Evolutionary conservation across 1,284 basidiomycete genomes (phyloP), one percentile per base, ranked within the genome.

Genomic region (Microbotryum saponariae): DNA sequence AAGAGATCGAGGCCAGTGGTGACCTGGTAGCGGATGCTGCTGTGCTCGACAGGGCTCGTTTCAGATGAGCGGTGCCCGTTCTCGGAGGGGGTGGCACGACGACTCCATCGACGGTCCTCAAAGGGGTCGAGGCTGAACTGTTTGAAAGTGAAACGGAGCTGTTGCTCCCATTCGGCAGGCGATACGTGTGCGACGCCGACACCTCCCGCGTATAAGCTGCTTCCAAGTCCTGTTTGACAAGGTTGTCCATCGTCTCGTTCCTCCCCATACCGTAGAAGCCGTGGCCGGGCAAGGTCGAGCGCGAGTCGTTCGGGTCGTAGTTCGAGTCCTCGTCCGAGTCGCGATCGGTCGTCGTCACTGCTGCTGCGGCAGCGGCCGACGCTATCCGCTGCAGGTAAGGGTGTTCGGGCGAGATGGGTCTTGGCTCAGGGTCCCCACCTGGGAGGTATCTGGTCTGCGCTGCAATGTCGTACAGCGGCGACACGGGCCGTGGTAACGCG

Each of bases 201-300:
- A 42, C 37, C 37, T 42, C 37, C 37, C 37, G 12, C 37, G 37
- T 6, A 42, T 42, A 42, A 42, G 47, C 50, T 25, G 51, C 21
- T 50, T 29, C 42, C 23, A 48, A 56, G 42, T 44, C 37, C 42
- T 21, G n/a, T 25, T 56, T 23, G 25, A 29, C 23, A 21, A 56
- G 7, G 20, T 56, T 72, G 33, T 76, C 75, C 70, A 77, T 74
- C 29, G 74, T 74, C 20, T 74, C 73, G 64, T 75, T 75, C 25
- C 69, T 63, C 9, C 73, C 74, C 12, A 69, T 37, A 10, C 58
- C 68, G 51, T 73, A 76, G 58, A 75, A 75, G 44, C 58, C 63
- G 12, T 51, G 55, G 20, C 56, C 54, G 20, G 51, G 14, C 25
- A 58, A 20, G 4, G 20, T 46, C 21, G 4, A 31, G 37, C 20